Evolutionary conservation across 208 protist species (phyloP), one percentile per base, ranked within the genome.

Genomic region (Wallacemonas sp.): DNA sequence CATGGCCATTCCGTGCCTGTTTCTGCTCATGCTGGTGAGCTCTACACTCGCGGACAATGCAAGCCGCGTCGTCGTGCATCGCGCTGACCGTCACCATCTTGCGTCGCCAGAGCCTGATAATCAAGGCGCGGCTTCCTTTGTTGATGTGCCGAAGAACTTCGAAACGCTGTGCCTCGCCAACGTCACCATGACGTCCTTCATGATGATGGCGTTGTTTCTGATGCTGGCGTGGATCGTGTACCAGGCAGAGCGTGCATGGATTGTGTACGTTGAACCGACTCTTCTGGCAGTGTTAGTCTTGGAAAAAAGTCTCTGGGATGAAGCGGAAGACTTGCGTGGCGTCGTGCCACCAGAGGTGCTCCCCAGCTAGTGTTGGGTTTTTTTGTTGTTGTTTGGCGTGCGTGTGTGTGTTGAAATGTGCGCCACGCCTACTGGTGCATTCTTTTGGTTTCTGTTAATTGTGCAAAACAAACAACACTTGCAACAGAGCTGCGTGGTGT

Each of bases 311-410:
- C 48, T 71, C 33, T 93, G 87, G 87, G 57, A 61, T 19, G 52
- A 46, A 19, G 68, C 72, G 11, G 64, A 80, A 16, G 85, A 92
- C 52, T 74, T 84, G n/a, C 65, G 87, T 19, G 67, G 74, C 48
- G 78, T 83, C 36, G 55, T 73, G 5, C 56, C 61, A 24, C 68
- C 71, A 17, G 48, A 47, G 41, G 23, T 27, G 29, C 46, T 71
- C 14, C 57, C 36, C 39, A 47, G 17, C 16, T 55, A 24, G n/a
- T n/a, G n/a, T n/a, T n/a, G 30, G 49, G 23, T 29, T 5, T 0
- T 57, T 57, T 57, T 47, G 0, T 57, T 57, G 23, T 57, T 57
- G 24, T 57, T 57, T 57, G 9, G 6, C 32, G 23, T 29, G 49
- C 24, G n/a, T n/a, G n/a, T n/a, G n/a, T n/a, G n/a, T n/a, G n/a